phyloP scores from a whole-genome alignment of 2,329 filamentous ascomycete genomes.

The Setomelanomma holmii region DNA sequence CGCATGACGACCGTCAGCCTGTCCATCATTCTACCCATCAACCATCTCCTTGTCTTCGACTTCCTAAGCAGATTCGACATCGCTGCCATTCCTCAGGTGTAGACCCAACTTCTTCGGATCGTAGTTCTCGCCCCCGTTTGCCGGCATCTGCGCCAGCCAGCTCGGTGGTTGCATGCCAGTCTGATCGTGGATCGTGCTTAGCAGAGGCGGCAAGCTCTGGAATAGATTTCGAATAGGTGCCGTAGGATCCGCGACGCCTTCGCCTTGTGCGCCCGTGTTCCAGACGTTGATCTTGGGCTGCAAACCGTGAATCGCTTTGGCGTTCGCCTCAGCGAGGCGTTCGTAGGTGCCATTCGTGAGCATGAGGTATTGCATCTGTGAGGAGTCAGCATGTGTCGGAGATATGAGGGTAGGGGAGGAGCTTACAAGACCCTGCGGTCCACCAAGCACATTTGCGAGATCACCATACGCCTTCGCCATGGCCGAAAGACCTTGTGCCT shows the following conservation, averaged over 20 bases:
- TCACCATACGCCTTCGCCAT: slow-evolving; percentile 83
- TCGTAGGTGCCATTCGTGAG: slow-evolving; percentile 82
- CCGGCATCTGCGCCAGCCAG: slow-evolving; percentile 69
- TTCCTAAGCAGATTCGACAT: slow-evolving; percentile 14
- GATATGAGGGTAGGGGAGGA: neutral
- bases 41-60: neutral
- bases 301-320: slow-evolving; percentile 74
- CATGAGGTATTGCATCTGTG: slow-evolving; percentile 79
- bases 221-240: slow-evolving; percentile 80
- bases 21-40: neutral
- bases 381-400: neutral
- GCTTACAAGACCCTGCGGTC: slow-evolving; percentile 69
- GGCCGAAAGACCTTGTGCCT: slow-evolving; percentile 77
- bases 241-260: slow-evolving; percentile 59
- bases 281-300: slow-evolving; percentile 91
- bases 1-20: neutral
- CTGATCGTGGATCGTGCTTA: slow-evolving; percentile 87
- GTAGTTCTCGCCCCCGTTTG: slow-evolving; percentile 14
- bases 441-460: slow-evolving; percentile 75
- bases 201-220: slow-evolving; percentile 81
- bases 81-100: slow-evolving; percentile 37
- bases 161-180: slow-evolving; percentile 81
- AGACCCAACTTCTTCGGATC: slow-evolving; percentile 23
- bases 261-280: slow-evolving; percentile 73
- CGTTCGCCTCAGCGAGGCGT: slow-evolving; percentile 79